Evolutionary conservation across 495 filamentous ascomycete species (phyloP).

Genomic region (Pseudoneurospora amorphoporcata): DNA sequence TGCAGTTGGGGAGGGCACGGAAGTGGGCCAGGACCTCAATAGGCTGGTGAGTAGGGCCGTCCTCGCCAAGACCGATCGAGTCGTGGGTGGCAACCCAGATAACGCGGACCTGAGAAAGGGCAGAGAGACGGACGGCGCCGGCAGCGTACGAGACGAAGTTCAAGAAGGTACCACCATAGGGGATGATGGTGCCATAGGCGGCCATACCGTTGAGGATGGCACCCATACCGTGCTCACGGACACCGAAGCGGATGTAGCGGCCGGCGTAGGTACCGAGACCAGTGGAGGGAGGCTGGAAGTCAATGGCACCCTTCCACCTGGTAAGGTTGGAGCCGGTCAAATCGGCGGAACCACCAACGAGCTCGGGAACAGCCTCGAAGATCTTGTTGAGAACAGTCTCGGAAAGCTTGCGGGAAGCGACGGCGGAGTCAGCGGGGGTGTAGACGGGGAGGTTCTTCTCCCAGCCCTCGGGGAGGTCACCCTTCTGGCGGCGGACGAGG

Average conservation of each 20-base stretch:
- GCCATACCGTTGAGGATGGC: conserved; percentile 96
- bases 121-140: conserved; percentile 86
- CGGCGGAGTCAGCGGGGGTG: conserved; percentile 73
- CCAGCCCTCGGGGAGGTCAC: conserved; percentile 92
- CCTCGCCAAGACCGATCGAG: conserved; percentile 98
- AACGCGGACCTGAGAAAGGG: conserved; percentile 80
- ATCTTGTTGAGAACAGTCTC: conserved; percentile 88
- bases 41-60: conserved; percentile 97
- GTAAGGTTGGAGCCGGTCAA: conserved; percentile 98
- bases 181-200: conserved; percentile 91
- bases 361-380: conserved; percentile 72
- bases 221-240: conserved; percentile 96
- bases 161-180: conserved; percentile 91
- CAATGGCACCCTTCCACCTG: conserved; percentile 88
- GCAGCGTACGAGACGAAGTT: conserved; percentile 99
- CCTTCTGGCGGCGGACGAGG: conserved; percentile 67
- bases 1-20: conserved; percentile 97
- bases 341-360: conserved; percentile 93
- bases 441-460: conserved; percentile 89
- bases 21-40: conserved; percentile 99
- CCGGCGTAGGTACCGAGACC: conserved; percentile 80
- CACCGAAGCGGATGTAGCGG: conserved; percentile 94
- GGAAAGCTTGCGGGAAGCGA: conserved; percentile 90
- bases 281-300: conserved; percentile 89
- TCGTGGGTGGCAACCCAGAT: conserved; percentile 99